A percentile compares a stretch with the other conserved stretches of the same genome.
Evolutionary conservation across 257 asterid species (phyloP).

Genomic region (Catharanthus roseus): DNA sequence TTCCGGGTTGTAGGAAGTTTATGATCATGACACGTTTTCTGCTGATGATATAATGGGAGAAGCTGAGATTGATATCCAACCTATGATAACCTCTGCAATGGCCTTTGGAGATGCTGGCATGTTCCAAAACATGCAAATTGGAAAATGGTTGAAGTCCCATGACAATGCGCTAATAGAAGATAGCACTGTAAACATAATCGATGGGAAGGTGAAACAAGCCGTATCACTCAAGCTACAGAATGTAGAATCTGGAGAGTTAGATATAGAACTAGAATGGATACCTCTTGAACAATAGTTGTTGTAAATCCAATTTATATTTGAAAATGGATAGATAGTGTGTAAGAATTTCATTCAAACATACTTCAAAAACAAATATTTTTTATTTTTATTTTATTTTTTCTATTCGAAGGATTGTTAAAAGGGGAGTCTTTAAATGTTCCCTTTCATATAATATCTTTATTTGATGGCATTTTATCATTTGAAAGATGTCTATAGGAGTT

Average conservation of each 20-base stretch:
- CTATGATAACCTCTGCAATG: constrained; percentile 91
- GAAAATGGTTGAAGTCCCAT: constrained; percentile 80
- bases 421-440: too few species aligned
- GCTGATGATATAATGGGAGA: constrained; percentile 97
- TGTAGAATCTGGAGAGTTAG: constrained; percentile 87
- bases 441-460: too few species aligned
- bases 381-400: too few species aligned
- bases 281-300: constrained; percentile 64
- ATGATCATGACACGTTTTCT: constrained; percentile 82
- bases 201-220: constrained; percentile 79
- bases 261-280: constrained; percentile 89
- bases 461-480: too few species aligned
- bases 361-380: too few species aligned
- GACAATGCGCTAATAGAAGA: constrained; percentile 80
- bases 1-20: constrained; percentile 55
- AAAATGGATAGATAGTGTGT: neutral
- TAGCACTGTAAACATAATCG: constrained; percentile 84
- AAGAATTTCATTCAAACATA: too few species aligned
- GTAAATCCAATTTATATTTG: neutral
- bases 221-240: constrained; percentile 75
- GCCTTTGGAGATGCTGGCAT: constrained; percentile 76
- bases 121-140: constrained; percentile 90
- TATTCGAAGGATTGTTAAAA: too few species aligned
- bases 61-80: constrained; percentile 89
- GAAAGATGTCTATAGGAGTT: too few species aligned